Conservation (phyloP, 768 basidiomycete species). For the Lactifluus echinatus region DNA sequence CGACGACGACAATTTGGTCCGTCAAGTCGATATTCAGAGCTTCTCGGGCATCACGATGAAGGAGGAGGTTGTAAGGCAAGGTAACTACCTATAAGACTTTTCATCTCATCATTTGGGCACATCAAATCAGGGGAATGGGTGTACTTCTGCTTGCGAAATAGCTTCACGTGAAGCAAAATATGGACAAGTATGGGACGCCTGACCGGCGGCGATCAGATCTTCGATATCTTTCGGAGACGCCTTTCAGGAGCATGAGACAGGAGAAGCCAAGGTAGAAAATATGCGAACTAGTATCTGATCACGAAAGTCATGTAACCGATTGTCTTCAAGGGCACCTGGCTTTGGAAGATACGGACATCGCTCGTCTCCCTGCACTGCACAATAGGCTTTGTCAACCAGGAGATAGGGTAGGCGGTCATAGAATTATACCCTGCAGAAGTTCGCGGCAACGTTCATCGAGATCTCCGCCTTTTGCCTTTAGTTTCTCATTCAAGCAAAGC, state of each 20-base stretch:
- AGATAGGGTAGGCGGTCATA: neutral
- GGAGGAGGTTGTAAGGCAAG: constrained; percentile 86
- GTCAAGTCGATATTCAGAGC: constrained; percentile 79
- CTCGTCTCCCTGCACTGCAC: constrained; percentile 49
- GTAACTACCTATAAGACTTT: constrained; percentile 58
- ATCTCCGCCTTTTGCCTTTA: constrained; percentile 54
- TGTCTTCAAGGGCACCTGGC: constrained; percentile 46
- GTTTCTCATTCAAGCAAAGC: constrained; percentile 82
- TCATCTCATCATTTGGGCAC: neutral
- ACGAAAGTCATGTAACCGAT: constrained; percentile 67
- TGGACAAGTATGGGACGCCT: constrained; percentile 65
- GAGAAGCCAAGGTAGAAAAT: neutral
- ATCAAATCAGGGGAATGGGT: neutral
- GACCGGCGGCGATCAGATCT: constrained; percentile 72
- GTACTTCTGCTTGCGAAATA: constrained; percentile 84
- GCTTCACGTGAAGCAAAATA: constrained; percentile 89
- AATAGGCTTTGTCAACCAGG: neutral
- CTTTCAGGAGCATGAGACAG: constrained; percentile 31
- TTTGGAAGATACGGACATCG: constrained; percentile 74
- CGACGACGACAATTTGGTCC: constrained; percentile 81
- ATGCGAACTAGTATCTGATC: constrained; percentile 72
- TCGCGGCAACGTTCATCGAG: constrained; percentile 87
- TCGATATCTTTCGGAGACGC: constrained; percentile 91
- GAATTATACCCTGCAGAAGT: constrained; percentile 50
- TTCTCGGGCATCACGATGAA: constrained; percentile 77